phyloP scores from a whole-genome alignment of 192 early-diverging fungal genomes.

The Coemansia sp. region DNA sequence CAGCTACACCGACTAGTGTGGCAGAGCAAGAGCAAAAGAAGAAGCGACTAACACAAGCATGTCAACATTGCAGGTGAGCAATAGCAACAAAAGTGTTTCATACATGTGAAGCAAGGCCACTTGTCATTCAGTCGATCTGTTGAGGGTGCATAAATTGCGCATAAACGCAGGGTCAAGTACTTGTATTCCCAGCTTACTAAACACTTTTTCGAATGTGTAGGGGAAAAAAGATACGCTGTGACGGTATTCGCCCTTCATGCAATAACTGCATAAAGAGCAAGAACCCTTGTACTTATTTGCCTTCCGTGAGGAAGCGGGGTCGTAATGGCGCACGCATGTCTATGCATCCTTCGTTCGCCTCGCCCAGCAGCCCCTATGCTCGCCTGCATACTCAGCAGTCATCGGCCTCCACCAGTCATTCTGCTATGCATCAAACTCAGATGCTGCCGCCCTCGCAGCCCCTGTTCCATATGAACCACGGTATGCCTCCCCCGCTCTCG shows the following conservation, averaged over 20 bases:
- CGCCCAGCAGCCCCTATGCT: slow-evolving; percentile 19
- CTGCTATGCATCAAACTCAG: slow-evolving; percentile 14
- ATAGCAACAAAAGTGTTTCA: neutral
- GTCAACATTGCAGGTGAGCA: slow-evolving; percentile 52
- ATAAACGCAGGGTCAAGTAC: slow-evolving; percentile 6
- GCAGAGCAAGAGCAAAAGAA: slow-evolving; percentile 36
- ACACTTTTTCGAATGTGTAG: slow-evolving; percentile 14
- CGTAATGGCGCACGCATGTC: slow-evolving; percentile 36
- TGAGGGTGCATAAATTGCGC: slow-evolving; percentile 7
- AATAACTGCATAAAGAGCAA: slow-evolving; percentile 51
- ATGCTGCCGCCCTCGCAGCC: slow-evolving; percentile 10
- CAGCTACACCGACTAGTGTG: neutral
- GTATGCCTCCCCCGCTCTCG: slow-evolving; percentile 11
- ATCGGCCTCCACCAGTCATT: neutral
- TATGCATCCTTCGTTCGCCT: slow-evolving; percentile 20
- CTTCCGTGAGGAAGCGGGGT: slow-evolving; percentile 44
- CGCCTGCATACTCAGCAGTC: slow-evolving; percentile 20
- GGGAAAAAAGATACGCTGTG: slow-evolving; percentile 54
- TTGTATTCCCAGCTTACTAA: neutral
- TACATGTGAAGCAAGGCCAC: neutral
- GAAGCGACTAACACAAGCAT: slow-evolving; percentile 54
- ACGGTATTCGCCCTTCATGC: slow-evolving; percentile 53
- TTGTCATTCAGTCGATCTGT: neutral
- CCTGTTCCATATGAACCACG: neutral
- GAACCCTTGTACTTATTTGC: slow-evolving; percentile 38